Evolutionary conservation across 78 protist species (phyloP), one percentile per base, ranked within the genome.

Genomic region (Salpingoeca rosetta): DNA sequence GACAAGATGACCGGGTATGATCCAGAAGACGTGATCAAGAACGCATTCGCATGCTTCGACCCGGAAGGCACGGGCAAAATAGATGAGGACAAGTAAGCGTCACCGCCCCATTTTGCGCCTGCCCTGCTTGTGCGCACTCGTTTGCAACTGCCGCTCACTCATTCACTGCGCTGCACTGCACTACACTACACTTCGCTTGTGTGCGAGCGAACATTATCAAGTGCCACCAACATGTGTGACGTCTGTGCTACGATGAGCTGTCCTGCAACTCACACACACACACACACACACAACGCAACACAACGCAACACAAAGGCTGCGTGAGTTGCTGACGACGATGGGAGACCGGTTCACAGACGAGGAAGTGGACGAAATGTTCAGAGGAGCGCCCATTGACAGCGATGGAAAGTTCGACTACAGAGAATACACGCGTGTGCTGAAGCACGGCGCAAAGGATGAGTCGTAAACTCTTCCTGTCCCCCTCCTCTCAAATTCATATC

Each of bases 11-110:
- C 22, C 37, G 89, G 88, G n/a, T 36, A 89, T 25, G 95, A 94
- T 56, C 91, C 97, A n/a, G 82, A 81, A 57, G 92, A 91, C 24
- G 92, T 87, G 90, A 92, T 94, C 85, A 79, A 76, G 38, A 84
- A 90, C 42, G 95, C 97, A 1, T 94, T 94, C 87, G 85, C 38
- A 37, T 88, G 92, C 73, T 94, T 94, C 74, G 97, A 94, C 76
- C 88, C 85, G 65, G 92, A 91, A 75, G 74, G 90, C 76, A 86
- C 89, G 35, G 97, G 97, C 85, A 84, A 41, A 38, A 85, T 94
- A 51, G 27, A 86, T 31, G 88, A 87, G 81, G 84, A 89, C 45
- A 86, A 83, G 65, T 87, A 74, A 90, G 82, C 80, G n/a, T n/a
- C n/a, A n/a, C n/a, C n/a, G n/a, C n/a, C n/a, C n/a, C n/a, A n/a